These are phyloP conservation scores for Acacia pycnantha DNA, from an alignment of 331 rosid species.

Conservation along the genomic window DNA sequence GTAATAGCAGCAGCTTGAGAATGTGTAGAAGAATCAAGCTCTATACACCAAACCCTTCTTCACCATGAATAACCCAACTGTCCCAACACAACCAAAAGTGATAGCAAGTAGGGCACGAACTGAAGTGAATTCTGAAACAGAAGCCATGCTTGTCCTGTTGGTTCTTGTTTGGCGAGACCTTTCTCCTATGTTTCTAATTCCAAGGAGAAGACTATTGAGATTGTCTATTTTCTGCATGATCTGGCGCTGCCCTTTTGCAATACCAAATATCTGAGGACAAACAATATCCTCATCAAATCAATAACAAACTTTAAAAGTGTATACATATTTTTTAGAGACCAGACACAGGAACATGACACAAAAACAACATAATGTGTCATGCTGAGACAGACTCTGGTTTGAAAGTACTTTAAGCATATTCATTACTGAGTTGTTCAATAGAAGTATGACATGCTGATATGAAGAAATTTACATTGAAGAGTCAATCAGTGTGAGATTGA, in stretches of 20 bases:
- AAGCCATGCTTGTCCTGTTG: constrained; percentile 41
- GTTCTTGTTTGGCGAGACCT: constrained; percentile 50
- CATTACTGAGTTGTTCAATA: neutral
- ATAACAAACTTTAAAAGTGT: neutral
- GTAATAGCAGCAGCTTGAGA: neutral
- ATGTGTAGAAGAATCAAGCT: constrained; percentile 43
- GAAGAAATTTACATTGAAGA: neutral
- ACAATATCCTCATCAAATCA: neutral
- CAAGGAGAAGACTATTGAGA: constrained; percentile 66
- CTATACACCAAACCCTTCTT: constrained; percentile 56
- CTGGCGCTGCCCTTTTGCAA: constrained; percentile 76
- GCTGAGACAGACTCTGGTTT: neutral
- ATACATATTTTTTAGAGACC: neutral
- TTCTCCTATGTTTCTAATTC: constrained; percentile 50
- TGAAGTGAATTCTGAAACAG: constrained; percentile 30
- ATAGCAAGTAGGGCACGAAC: constrained; percentile 45
- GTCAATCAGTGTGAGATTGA: neutral
- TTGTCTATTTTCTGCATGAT: constrained; percentile 79
- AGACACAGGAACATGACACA: neutral
- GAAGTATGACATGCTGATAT: neutral
- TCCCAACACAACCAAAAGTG: constrained; percentile 71
- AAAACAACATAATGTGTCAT: no score
- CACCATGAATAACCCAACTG: constrained; percentile 64
- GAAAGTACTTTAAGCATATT: neutral
- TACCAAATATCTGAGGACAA: constrained; percentile 60